Base-by-base conservation (phyloP, 345 rosid genomes). In the Populus tremula region DNA sequence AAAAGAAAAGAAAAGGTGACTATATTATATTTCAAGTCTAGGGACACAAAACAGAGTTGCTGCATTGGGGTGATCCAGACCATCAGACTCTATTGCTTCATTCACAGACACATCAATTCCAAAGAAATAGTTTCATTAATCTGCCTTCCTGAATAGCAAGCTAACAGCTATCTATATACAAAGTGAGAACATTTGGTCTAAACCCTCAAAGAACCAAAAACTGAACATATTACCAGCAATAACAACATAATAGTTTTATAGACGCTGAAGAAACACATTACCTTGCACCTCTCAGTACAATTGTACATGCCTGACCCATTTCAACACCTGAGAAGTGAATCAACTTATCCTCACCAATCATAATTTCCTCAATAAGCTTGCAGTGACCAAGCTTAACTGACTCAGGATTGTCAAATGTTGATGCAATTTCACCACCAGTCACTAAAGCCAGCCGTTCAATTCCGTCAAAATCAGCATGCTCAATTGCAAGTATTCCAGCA, bases 391-490 rank as follows among this genome's bases (percentile, higher is more conserved):
- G 95, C 83, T 90, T 96, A 81, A 96, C 98, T 11, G 99, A 92
- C 90, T 96, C 98, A 1, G 99, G 97, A 87, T 96, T 91, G 82
- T 96, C 99, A 85, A 96, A 96, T 23, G 99, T 96, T 3, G 99
- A 96, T 17, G 98, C 97, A 39, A 96, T 96, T 71, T 96, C 98
- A 78, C 99, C 99, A 65, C 99, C 99, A 29, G 99, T 96, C 35
- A 96, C 99, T 62, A 96, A 79, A 43, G 88, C 98, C 81, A 96
- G 86, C 8, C 98, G 94, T 86, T 96, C 99, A 74, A 96, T 93
- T 25, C 99, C 99, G 80, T 96, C 99, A 79, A 96, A 96, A 86
- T 96, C 99, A 61, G 98, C 99, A 84, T 96, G 99, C 91, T 96
- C 99, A 69, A 96, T 93, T 47, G 99, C 99, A 67, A 96, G 97